phyloP scores from a whole-genome alignment of 2,329 filamentous ascomycete genomes.

The Byssochlamys sp. region DNA sequence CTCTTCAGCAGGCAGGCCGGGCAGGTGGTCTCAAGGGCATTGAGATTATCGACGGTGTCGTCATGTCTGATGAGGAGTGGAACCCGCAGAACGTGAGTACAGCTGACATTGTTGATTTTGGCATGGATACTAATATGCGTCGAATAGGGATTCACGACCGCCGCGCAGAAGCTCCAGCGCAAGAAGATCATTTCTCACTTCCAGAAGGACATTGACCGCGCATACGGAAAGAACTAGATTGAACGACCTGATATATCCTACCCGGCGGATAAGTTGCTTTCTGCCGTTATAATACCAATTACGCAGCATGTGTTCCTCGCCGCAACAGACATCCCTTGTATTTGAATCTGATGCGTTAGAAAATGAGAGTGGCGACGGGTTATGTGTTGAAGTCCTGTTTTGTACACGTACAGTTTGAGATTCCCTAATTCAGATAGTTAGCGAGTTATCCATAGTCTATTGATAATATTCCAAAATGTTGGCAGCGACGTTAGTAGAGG shows the following conservation, averaged over 20 bases:
- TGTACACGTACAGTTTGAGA: not conserved
- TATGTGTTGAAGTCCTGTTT: not conserved
- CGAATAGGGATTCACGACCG: conserved; percentile 53
- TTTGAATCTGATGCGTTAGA: not conserved
- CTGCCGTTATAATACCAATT: not conserved
- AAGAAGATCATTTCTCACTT: conserved; percentile 56
- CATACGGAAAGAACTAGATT: conserved; percentile 42
- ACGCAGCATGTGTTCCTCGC: not conserved
- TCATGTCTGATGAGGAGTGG: conserved; percentile 38
- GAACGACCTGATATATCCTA: not conserved
- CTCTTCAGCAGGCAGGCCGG: conserved; percentile 29
- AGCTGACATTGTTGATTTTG: not conserved
- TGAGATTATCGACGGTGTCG: conserved; percentile 36
- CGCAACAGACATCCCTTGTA: not conserved
- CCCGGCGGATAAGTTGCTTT: not conserved
- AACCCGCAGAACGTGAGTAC: conserved; percentile 32
- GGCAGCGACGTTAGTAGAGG: not conserved
- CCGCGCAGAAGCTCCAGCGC: conserved; percentile 64
- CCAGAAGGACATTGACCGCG: conserved; percentile 51
- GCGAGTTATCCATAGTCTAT: not conserved
- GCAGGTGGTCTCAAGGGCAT: conserved; percentile 29
- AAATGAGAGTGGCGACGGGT: not conserved
- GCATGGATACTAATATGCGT: conserved; percentile 20
- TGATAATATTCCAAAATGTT: not conserved
- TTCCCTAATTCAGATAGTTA: not conserved